Base-by-base conservation (phyloP, 1,139 yeast species). In the Debaryomycetaceae sp. region DNA sequence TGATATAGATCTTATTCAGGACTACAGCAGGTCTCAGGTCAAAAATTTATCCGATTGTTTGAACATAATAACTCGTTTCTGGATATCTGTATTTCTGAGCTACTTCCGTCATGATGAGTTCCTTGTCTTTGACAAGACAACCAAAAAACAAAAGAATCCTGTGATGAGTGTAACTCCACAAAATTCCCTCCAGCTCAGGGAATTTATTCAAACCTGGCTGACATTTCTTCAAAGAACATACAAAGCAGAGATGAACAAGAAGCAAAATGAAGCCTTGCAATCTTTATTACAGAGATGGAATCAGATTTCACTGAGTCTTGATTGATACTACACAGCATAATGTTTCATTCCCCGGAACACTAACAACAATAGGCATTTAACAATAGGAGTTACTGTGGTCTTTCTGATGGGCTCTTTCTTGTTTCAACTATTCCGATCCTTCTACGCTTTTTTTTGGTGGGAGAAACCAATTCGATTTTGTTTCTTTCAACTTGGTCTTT, bases 11-110 rank as follows among this genome's bases (percentile, higher is more conserved):
- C 57, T 72, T 9, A 42, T 83, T 24, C 58, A 76, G 27, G 81
- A 72, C 1, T 85, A 81, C 54, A 63, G 74, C 24, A 63, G 66
- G 14, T 51, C 63, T 3, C 34, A 56, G 0, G 55, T 80, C 1
- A 42, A 40, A 0, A 60, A 66, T 2, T 55, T 85, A n/a, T 40
- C 39, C 1, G 81, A 76, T 45, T 73, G 82, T 36, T 62, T 75
- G 1, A 53, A 59, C 1, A 62, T 69, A 2, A 58, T 87, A 9
- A 63, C 67, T 6, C 57, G 76, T 43, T 81, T 74, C 55, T 77
- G 86, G 80, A 57, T 78, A 3, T 72, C 88, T 0, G 85, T 82
- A 1, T 87, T 86, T 56, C 62, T 74, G 5, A 77, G 66, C 4
- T 76, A 75, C 72, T 80, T 55, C 52, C 17, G 24, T 5, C 31